Evolutionary conservation across 1,284 basidiomycete genomes (phyloP).

Genomic region (Microbotryum violaceum): DNA sequence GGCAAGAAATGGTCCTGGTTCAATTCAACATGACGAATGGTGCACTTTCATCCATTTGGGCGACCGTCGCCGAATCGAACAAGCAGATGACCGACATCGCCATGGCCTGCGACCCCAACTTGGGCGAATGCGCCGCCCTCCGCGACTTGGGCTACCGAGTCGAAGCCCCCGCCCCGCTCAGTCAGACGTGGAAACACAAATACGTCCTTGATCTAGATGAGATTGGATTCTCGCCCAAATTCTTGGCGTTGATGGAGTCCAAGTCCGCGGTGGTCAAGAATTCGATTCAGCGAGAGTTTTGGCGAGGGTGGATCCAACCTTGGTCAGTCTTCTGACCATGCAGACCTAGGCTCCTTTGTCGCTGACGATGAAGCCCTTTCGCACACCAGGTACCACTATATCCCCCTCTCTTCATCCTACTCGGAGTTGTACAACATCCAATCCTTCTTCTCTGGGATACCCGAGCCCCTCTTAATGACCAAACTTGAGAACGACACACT

Average conservation of each 20-base stretch:
- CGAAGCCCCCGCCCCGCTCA: constrained; percentile 57
- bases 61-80: constrained; percentile 57
- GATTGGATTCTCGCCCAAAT: constrained; percentile 85
- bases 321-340: constrained; percentile 35
- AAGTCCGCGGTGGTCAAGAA: constrained; percentile 84
- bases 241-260: constrained; percentile 74
- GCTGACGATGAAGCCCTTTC: background rate
- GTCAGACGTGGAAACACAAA: constrained; percentile 84
- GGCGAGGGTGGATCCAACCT: constrained; percentile 46
- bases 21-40: constrained; percentile 33
- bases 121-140: constrained; percentile 65
- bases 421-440: constrained; percentile 85
- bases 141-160: constrained; percentile 36
- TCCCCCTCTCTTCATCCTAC: constrained; percentile 77
- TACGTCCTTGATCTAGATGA: constrained; percentile 87
- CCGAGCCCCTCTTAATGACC: constrained; percentile 19
- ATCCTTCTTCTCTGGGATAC: constrained; percentile 72
- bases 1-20: constrained; percentile 54
- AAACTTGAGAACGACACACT: constrained; percentile 48
- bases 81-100: constrained; percentile 78
- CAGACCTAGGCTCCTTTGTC: too few relatives aligned
- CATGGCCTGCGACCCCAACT: constrained; percentile 50
- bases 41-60: constrained; percentile 30
- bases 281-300: constrained; percentile 83
- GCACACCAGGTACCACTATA: constrained; percentile 77